These are phyloP conservation scores for Phaeoacremonium minimum DNA, from an alignment of 2,329 filamentous ascomycete species.

Conservation along the genomic window DNA sequence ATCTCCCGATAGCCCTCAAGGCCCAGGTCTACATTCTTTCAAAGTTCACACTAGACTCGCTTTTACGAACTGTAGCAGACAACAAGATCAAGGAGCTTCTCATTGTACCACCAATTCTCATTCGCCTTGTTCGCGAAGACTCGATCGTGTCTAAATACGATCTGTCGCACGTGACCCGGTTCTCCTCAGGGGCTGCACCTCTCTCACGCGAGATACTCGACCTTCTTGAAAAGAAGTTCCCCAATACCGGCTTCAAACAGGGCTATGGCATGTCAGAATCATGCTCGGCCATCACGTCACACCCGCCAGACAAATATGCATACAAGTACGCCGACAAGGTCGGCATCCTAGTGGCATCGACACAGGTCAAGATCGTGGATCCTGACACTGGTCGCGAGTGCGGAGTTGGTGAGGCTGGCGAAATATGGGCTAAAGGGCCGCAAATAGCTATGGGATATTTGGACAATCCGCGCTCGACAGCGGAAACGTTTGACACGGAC, in stretches of 20 bases:
- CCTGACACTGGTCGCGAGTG: constrained; percentile 48
- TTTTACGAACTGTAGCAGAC: constrained; percentile 47
- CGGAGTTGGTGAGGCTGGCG: constrained; percentile 43
- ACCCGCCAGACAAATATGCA: constrained; percentile 49
- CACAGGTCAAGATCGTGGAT: constrained; percentile 55
- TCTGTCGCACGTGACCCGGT: constrained; percentile 48
- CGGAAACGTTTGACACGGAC: constrained; percentile 46
- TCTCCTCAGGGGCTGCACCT: constrained; percentile 54
- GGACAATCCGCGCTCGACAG: constrained; percentile 33
- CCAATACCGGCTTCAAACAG: constrained; percentile 57
- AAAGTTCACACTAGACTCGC: constrained; percentile 55
- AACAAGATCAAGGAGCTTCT: constrained; percentile 52
- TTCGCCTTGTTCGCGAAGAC: constrained; percentile 55
- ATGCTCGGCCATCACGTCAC: constrained; percentile 58
- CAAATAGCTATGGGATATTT: constrained; percentile 47
- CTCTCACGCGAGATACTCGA: constrained; percentile 52
- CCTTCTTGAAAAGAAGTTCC: constrained; percentile 51
- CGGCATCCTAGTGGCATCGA: constrained; percentile 52
- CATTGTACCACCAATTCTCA: constrained; percentile 57
- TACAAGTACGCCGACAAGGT: constrained; percentile 55
- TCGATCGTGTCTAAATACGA: constrained; percentile 51
- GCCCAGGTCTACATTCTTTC: constrained; percentile 64
- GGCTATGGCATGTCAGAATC: constrained; percentile 68
- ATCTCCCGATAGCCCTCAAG: constrained; percentile 59
- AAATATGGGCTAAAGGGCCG: constrained; percentile 36